Evolutionary conservation across 495 filamentous ascomycete species (phyloP), one percentile per base, ranked within the genome.

Genomic region (Lophiotrema nucula): DNA sequence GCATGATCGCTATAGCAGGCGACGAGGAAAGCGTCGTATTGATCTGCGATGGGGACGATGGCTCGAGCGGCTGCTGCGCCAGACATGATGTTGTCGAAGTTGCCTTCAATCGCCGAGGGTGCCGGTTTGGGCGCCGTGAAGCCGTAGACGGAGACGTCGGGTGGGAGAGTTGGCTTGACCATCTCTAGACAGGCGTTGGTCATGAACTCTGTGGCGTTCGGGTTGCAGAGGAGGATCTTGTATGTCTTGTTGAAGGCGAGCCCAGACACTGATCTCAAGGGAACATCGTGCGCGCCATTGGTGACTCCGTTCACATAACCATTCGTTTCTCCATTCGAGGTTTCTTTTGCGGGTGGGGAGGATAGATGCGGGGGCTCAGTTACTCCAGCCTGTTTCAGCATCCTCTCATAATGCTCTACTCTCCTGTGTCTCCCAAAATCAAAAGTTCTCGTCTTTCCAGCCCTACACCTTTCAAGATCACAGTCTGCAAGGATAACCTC

Each of bases 1-100:
- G 77, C 70, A 60, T 80, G 76, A 48, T 74, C 73, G 44, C 70
- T 74, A 68, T 74, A 79, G 66, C 76, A 80, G 6, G 76, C 76
- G 19, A 80, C 74, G 3, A 80, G 72, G 48, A 77, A 73, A 10
- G 72, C 77, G 57, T 78, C 74, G 62, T 76, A 77, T 4, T 65
- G 57, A n/a, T 68, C 57, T 11, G 69, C 67, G 21, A 76, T 62
- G 21, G 74, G 73, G 13, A 71, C 42, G 22, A 78, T 61, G 25
- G 71, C 76, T 15, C 74, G 67, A 21, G 72, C 49, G 4, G 70
- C 57, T 4, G 72, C 71, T 0, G 75, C 75, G 3, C 75, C 70
- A 18, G 72, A 75, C 46, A 76, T 68, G 21, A 76, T 67, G 44
- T 67, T 74, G 63, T 80, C 76, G 38, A 74, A 66, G 47, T 68